These are phyloP conservation scores for Phlebopus sp. DNA, from an alignment of 1,284 basidiomycete species.

Conservation along the genomic window DNA sequence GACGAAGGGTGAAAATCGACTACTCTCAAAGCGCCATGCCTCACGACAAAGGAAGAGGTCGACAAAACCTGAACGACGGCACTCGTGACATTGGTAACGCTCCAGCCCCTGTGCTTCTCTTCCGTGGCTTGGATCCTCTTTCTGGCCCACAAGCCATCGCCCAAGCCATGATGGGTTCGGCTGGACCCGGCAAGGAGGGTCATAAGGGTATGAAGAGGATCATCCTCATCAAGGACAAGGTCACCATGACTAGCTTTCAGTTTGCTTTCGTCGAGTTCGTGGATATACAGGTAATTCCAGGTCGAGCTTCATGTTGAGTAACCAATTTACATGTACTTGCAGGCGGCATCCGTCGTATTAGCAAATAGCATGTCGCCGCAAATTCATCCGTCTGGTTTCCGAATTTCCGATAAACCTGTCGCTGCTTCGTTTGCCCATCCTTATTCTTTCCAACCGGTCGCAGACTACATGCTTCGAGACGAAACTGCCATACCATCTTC, in stretches of 20 bases:
- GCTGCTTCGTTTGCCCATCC: slow-evolving; percentile 88
- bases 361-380: slow-evolving; percentile 79
- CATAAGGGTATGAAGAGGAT: slow-evolving; percentile 84
- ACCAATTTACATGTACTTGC: slow-evolving; percentile 11
- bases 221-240: slow-evolving; percentile 83
- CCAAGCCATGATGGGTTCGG: slow-evolving; percentile 69
- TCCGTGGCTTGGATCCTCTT: slow-evolving; percentile 84
- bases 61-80: slow-evolving; percentile 79
- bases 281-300: slow-evolving; percentile 62
- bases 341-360: slow-evolving; percentile 73
- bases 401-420: slow-evolving; percentile 81
- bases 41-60: slow-evolving; percentile 57
- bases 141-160: slow-evolving; percentile 83
- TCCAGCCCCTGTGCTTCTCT: slow-evolving; percentile 76
- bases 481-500: slow-evolving; percentile 70
- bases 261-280: slow-evolving; percentile 91
- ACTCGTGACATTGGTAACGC: slow-evolving; percentile 89
- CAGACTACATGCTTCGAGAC: slow-evolving; percentile 68
- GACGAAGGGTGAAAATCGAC: slow-evolving; percentile 86
- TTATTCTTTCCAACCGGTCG: slow-evolving; percentile 78
- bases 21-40: slow-evolving; percentile 79
- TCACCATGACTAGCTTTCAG: slow-evolving; percentile 81
- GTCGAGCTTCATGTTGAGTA: slow-evolving; percentile 13
- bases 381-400: slow-evolving; percentile 83
- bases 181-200: slow-evolving; percentile 65